phyloP scores from a whole-genome alignment of 257 asterid species.

The Solanum habrochaites region DNA sequence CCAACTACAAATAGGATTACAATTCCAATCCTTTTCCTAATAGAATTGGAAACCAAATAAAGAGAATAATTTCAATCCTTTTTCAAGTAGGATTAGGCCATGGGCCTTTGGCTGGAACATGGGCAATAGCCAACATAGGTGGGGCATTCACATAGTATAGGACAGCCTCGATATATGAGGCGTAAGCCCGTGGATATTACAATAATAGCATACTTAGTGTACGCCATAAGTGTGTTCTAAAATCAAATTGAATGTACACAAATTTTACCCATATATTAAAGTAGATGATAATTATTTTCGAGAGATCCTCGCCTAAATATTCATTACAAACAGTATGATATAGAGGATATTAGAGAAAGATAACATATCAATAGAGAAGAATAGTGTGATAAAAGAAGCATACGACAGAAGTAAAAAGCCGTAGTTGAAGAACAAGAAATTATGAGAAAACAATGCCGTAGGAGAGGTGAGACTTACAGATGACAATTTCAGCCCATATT shows the following conservation, averaged over 20 bases:
- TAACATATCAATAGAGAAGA: not conserved
- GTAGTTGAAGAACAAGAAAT: not conserved
- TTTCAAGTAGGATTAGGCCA: too few species aligned
- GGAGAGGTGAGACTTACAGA: not conserved
- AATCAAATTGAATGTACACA: not conserved
- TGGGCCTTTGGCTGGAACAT: too few species aligned
- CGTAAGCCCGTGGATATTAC: not conserved
- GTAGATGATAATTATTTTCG: not conserved
- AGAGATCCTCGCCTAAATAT: not conserved
- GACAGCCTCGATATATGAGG: not conserved
- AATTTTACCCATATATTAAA: not conserved
- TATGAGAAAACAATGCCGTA: not conserved
- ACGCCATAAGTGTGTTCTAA: not conserved
- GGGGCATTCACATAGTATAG: not conserved
- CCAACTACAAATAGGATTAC: too few species aligned
- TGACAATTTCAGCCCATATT: too few species aligned
- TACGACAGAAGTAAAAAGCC: not conserved
- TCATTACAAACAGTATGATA: not conserved
- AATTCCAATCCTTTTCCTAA: too few species aligned
- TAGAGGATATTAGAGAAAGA: not conserved
- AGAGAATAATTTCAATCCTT: too few species aligned
- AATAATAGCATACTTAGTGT: not conserved
- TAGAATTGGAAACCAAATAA: too few species aligned
- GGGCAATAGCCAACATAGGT: not conserved
- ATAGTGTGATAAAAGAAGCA: not conserved